Base-by-base conservation (phyloP, 352 stramenopile genomes). In the Pythium coloratum region DNA sequence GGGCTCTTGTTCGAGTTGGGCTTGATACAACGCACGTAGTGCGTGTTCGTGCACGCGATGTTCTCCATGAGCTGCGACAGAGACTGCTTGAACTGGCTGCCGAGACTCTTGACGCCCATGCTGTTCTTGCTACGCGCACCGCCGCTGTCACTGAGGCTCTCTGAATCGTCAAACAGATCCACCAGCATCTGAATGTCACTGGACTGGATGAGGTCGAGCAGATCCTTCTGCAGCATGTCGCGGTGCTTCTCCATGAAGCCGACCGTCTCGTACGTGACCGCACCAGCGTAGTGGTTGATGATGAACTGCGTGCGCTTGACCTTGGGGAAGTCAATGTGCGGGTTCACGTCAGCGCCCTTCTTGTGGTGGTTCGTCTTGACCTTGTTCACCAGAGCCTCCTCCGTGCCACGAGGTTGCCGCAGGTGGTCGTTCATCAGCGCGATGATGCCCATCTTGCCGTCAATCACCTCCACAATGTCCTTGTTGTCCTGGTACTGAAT, bases 401-500 rank as follows among this genome's bases (percentile, higher is more conserved):
- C 88, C 0, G 86, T 96, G 32, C 89, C 88, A 64, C 88, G 86
- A 6, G 88, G 84, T 65, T 96, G 88, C 58, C 88, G 88, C 55
- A 96, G 64, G 40, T 96, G 88, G 53, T 96, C 88, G 54, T 96
- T 96, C 88, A 96, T 96, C 50, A 96, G 59, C 26, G 86, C 87
- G 38, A 96, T 94, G 57, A 96, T 94, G 36, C 86, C 89, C 55
- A 95, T 79, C 72, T 95, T 93, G 67, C 80, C 88, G 55, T 99
- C 95, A 64, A 99, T 99, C 26, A 99, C 82, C 58, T 98, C 94
- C 12, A 99, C 82, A 65, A 98, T 98, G 67, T 98, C 96, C 67
- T 98, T 94, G 82, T 99, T 99, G 70, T 99, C 97, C 46, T 98
- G 96, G 72, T 99, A 99, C 66, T 97, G 84, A 69, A 99, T 99